Evolutionary conservation across 1,284 basidiomycete species (phyloP).

Genomic region (Wolfiporia cocos): DNA sequence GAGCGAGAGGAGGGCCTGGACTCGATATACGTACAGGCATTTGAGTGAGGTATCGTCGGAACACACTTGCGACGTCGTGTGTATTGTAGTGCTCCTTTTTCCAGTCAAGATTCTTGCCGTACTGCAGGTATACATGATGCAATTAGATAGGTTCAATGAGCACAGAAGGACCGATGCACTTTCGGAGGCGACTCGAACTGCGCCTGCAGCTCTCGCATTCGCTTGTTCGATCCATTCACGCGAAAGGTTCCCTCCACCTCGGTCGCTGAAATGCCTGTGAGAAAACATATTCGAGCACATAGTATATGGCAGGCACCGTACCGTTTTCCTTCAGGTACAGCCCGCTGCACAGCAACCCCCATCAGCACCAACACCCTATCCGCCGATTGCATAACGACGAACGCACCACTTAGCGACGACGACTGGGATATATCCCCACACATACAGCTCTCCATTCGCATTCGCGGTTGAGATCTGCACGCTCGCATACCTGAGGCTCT

Average conservation of each 20-base stretch:
- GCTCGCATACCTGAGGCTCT: constrained; percentile 82
- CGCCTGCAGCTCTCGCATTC: constrained; percentile 93
- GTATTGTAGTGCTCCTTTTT: constrained; percentile 79
- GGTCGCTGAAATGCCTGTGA: constrained; percentile 59
- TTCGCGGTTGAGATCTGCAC: constrained; percentile 95
- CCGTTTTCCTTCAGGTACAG: constrained; percentile 89
- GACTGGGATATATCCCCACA: constrained; percentile 93
- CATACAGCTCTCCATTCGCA: constrained; percentile 75
- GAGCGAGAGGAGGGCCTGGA: constrained; percentile 1
- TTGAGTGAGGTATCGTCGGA: constrained; percentile 91
- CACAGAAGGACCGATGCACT: constrained; percentile 40
- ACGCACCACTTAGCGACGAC: constrained; percentile 95
- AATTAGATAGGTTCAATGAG: too few relatives aligned
- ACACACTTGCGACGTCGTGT: constrained; percentile 95
- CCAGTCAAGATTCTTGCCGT: constrained; percentile 93
- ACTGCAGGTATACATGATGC: constrained; percentile 43
- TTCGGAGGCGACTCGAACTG: constrained; percentile 86
- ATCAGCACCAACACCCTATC: neutral
- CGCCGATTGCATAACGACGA: constrained; percentile 1
- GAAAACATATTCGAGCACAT: neutral
- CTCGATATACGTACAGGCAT: constrained; percentile 72
- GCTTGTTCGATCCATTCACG: constrained; percentile 87
- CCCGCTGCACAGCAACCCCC: constrained; percentile 45
- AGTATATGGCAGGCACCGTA: constrained; percentile 23
- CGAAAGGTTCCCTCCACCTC: constrained; percentile 96